Conservation (phyloP, 345 rosid species). For the Gossypium mustelinum region DNA sequence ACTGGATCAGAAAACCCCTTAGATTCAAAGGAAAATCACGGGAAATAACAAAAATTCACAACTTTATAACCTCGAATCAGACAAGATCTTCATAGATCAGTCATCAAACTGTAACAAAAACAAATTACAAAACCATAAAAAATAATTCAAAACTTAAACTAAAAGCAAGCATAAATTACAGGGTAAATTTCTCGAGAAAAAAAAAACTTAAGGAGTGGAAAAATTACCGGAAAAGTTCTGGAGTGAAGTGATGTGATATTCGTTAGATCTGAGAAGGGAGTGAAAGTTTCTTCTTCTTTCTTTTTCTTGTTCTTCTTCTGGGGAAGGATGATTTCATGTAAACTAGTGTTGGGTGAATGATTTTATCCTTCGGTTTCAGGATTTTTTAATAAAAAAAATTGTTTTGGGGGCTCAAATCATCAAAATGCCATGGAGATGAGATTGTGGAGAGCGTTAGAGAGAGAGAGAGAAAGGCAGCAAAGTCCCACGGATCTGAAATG, state of each 20-base stretch:
- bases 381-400: background rate
- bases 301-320: background rate
- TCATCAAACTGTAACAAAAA: constrained; percentile 19
- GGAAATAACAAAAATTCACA: background rate
- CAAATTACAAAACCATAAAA: background rate
- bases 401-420: background rate
- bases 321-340: constrained; percentile 1
- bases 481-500: constrained; percentile 41
- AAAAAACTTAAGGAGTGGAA: background rate
- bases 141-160: background rate
- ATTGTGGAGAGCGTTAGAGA: background rate
- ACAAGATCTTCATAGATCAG: constrained; percentile 22
- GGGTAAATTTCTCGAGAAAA: background rate
- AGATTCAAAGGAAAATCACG: constrained; percentile 16
- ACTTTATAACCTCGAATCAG: constrained; percentile 16
- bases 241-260: constrained; percentile 9
- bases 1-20: background rate
- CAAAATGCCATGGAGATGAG: constrained; percentile 15
- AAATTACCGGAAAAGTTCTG: constrained; percentile 21
- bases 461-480: constrained; percentile 16
- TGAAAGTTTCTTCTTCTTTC: background rate
- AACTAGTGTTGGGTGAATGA: background rate
- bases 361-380: background rate
- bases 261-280: constrained; percentile 16
- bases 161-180: background rate